phyloP scores from a whole-genome alignment of 2,329 filamentous ascomycete genomes.

The Aspergillus fructus region DNA sequence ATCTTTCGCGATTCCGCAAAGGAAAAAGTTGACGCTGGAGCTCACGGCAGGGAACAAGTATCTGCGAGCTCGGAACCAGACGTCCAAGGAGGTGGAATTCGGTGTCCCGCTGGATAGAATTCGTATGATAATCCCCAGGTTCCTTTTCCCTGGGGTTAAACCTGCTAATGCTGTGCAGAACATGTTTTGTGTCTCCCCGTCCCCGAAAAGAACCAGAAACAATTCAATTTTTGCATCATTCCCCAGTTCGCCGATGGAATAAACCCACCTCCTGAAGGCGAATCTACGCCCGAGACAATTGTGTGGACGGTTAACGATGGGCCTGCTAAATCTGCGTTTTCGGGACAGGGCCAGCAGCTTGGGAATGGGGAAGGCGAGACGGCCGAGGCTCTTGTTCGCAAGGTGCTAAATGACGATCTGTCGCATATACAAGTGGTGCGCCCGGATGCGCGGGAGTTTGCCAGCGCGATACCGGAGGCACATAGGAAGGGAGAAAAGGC shows the following conservation, averaged over 20 bases:
- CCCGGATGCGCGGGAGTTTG: conserved; percentile 58
- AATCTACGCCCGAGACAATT: conserved; percentile 52
- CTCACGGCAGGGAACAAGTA: conserved; percentile 46
- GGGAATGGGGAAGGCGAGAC: conserved; percentile 47
- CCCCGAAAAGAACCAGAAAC: conserved; percentile 63
- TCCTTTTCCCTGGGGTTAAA: neutral
- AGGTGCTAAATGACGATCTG: conserved; percentile 52
- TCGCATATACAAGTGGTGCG: conserved; percentile 48
- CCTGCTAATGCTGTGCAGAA: conserved; percentile 34
- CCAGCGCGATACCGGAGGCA: conserved; percentile 58
- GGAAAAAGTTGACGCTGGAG: conserved; percentile 64
- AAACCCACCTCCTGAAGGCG: conserved; percentile 43
- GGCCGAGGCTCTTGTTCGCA: conserved; percentile 44
- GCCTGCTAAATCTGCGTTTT: conserved; percentile 45
- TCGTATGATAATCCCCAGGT: conserved; percentile 34
- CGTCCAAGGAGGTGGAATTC: conserved; percentile 55
- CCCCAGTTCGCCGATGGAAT: conserved; percentile 54
- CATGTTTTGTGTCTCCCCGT: conserved; percentile 62
- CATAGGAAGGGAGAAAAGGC: conserved; percentile 64
- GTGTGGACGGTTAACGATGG: conserved; percentile 62
- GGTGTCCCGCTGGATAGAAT: conserved; percentile 51
- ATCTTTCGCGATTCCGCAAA: conserved; percentile 61
- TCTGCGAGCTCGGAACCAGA: conserved; percentile 51
- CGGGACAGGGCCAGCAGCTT: conserved; percentile 44
- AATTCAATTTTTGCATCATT: conserved; percentile 63